Evolutionary conservation across 148 eudicot species (phyloP), one percentile per base, ranked within the genome.

Genomic region (Camellia granthamiana): DNA sequence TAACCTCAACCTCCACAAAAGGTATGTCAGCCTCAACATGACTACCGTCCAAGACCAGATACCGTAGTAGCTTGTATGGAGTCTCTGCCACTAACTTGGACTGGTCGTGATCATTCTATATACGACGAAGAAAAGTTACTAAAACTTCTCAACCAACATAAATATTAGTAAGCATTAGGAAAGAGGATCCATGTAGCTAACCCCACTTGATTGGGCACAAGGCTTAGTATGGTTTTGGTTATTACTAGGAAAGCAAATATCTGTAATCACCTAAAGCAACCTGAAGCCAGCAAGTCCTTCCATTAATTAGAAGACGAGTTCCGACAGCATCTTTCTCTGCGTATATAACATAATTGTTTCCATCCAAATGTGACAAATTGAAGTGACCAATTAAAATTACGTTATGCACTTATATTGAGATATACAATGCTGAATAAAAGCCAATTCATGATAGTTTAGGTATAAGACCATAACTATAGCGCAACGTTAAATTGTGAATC

Each of bases 271-370:
- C 97, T 93, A 95, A 85, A 93, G 97, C 88, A 93, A 93, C 95
- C 97, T 93, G 97, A 85, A 93, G 97, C 88, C 91, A 88, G 85
- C 97, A 93, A 60, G 97, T 93, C 82, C 97, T 88, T 84, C 97
- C 97, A 89, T 93, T 95, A 85, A 93, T 93, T 43, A 93, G 95
- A 83, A 93, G 95, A 60, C 95, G 95, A 63, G 97, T 91, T 81
- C 97, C 95, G 74, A 93, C 97, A 18, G 97, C 97, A 88, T 93
- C 97, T 84, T 93, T 95, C 85, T 93, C 97, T 15, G 95, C 97
- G 80, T 93, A 93, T 85, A 91, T 91, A 44, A 93, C 89, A 75
- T 93, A 95, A 81, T 95, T 93, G 79, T 93, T 93, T 71, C 95
- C 97, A 84, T 93, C 90, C 88, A 93, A 85, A 95, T 93, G 91